Percentiles rank a stretch among this genome's conserved stretches.
Evolutionary conservation across 2,329 filamentous ascomycete species (phyloP).

Genomic region (Hirsutella minnesotensis): DNA sequence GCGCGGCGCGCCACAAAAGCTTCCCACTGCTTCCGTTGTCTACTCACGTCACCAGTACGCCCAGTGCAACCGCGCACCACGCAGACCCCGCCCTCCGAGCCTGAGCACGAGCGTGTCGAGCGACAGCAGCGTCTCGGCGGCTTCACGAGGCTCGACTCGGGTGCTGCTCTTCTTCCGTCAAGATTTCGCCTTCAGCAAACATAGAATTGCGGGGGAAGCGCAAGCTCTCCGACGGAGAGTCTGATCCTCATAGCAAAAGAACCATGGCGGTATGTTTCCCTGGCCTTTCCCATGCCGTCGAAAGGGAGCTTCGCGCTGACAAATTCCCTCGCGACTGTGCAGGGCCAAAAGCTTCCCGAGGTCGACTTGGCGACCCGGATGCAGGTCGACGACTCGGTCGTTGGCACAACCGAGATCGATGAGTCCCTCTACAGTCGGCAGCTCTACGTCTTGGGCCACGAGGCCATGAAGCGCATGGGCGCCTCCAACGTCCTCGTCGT

Average conservation of each 20-base stretch:
- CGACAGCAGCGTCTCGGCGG: neutral
- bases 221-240: slow-evolving; percentile 51
- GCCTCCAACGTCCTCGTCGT: slow-evolving; percentile 89
- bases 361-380: slow-evolving; percentile 52
- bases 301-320: slow-evolving; percentile 3
- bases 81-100: neutral
- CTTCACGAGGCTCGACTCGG: slow-evolving; percentile 15
- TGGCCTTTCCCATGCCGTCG: neutral
- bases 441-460: slow-evolving; percentile 59
- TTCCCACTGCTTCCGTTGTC: neutral
- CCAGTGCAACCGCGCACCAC: too few species aligned
- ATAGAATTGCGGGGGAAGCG: slow-evolving; percentile 53
- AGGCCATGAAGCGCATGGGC: slow-evolving; percentile 98
- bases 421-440: slow-evolving; percentile 65
- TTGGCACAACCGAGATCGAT: slow-evolving; percentile 50
- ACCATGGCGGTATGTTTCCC: slow-evolving; percentile 43
- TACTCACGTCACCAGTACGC: neutral
- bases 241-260: slow-evolving; percentile 44
- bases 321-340: slow-evolving; percentile 1
- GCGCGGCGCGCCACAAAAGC: too few species aligned
- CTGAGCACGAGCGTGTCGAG: neutral
- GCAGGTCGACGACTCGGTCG: slow-evolving; percentile 51
- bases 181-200: slow-evolving; percentile 19
- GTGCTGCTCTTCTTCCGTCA: slow-evolving; percentile 21
- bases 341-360: slow-evolving; percentile 43